These are phyloP conservation scores for Colletotrichum sp. DNA, from an alignment of 2,329 filamentous ascomycete genomes.

Conservation along the genomic window DNA sequence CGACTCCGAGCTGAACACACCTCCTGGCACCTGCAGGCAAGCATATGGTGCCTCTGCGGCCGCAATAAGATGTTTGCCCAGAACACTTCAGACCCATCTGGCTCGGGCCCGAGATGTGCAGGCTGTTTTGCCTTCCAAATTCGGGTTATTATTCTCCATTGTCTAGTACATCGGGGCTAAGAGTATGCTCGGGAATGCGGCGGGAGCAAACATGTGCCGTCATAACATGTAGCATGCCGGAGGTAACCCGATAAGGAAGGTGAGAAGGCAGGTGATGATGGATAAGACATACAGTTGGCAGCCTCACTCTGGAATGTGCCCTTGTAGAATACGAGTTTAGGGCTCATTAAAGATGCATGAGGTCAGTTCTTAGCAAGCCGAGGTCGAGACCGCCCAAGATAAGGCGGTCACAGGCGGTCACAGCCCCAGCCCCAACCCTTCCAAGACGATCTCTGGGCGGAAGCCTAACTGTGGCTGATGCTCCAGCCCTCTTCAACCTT, in stretches of 20 bases:
- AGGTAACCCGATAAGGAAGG: not conserved
- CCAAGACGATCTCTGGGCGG: not conserved
- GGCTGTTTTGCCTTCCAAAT: not conserved
- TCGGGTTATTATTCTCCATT: not conserved
- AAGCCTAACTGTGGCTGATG: not conserved
- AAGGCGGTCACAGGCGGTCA: not conserved
- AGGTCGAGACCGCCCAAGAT: not conserved
- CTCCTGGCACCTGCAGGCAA: not conserved
- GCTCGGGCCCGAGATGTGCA: not conserved
- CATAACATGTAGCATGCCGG: not conserved
- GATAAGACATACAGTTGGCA: not conserved
- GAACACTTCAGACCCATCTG: not conserved
- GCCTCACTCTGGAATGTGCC: not conserved
- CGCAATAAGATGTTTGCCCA: not conserved
- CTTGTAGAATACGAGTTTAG: not conserved
- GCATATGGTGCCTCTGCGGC: not conserved
- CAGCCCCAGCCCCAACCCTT: not conserved
- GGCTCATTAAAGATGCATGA: not conserved
- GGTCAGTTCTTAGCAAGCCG: not conserved
- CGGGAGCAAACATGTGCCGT: not conserved
- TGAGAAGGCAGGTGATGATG: not conserved
- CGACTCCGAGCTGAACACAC: not conserved
- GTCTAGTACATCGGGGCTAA: not conserved
- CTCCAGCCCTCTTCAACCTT: not conserved
- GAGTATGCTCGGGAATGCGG: not conserved